Evolutionary conservation across 768 basidiomycete genomes (phyloP).

Genomic region (Royoungia palumana): DNA sequence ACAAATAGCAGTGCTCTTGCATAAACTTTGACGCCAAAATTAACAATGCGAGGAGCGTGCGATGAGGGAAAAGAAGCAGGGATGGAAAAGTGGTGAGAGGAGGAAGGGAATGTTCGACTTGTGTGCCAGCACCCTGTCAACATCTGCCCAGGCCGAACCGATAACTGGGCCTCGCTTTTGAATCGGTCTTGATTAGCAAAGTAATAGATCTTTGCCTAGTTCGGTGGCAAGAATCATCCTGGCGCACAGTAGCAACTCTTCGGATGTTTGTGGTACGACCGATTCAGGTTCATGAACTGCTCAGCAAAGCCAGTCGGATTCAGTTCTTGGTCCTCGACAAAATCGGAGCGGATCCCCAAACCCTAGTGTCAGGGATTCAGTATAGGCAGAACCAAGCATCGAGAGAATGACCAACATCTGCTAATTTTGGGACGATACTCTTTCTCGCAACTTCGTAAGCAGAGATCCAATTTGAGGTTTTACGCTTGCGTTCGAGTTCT

Average conservation of each 20-base stretch:
- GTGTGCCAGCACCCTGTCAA: too few species aligned
- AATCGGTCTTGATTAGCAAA: slow-evolving; percentile 76
- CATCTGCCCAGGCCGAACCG: slow-evolving; percentile 81
- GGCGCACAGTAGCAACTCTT: slow-evolving; percentile 70
- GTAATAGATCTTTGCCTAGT: slow-evolving; percentile 86
- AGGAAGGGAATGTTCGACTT: too few species aligned
- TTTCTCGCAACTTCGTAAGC: slow-evolving; percentile 83
- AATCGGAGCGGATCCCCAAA: slow-evolving; percentile 78
- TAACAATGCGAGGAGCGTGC: too few species aligned
- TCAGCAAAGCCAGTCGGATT: slow-evolving; percentile 81
- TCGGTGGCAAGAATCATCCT: slow-evolving; percentile 86
- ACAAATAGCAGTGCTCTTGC: too few species aligned
- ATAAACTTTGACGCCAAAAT: too few species aligned
- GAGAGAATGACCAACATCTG: slow-evolving; percentile 57
- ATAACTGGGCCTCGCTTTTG: slow-evolving; percentile 71
- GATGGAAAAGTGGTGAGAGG: too few species aligned
- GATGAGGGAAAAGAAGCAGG: too few species aligned
- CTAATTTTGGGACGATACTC: slow-evolving; percentile 70
- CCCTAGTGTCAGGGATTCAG: slow-evolving; percentile 45
- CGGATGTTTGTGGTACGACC: slow-evolving; percentile 50
- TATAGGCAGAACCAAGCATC: not conserved
- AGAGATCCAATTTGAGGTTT: slow-evolving; percentile 80
- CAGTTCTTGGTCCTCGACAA: slow-evolving; percentile 78
- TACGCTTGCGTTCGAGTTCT: slow-evolving; percentile 56
- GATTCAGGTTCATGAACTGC: slow-evolving; percentile 75